Percentiles rank a stretch among this genome's conserved stretches.
These are phyloP conservation scores for Clonostachys rosea DNA, from an alignment of 2,329 filamentous ascomycete genomes.

Conservation along the genomic window DNA sequence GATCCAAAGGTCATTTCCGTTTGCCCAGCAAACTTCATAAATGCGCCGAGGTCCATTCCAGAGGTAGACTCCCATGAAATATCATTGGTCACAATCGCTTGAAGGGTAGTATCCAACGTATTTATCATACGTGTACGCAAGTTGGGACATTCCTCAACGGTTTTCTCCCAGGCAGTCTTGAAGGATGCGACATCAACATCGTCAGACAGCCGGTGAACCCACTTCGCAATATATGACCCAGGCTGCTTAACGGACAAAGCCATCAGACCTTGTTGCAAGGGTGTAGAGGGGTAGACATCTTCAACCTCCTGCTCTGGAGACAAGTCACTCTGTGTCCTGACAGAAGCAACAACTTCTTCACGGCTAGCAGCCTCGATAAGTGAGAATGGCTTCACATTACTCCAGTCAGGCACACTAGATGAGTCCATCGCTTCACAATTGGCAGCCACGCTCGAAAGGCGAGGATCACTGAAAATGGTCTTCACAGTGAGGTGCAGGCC, in stretches of 20 bases:
- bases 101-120: neutral
- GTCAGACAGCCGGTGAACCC: constrained; percentile 5
- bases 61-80: neutral
- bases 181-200: constrained; percentile 12
- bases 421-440: neutral
- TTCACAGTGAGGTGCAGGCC: constrained; percentile 4
- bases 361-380: neutral
- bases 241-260: constrained; percentile 18
- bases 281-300: constrained; percentile 1
- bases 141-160: constrained; percentile 1
- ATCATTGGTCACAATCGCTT: neutral
- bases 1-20: constrained; percentile 1
- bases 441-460: constrained; percentile 3
- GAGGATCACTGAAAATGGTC: constrained; percentile 7
- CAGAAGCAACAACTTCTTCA: neutral
- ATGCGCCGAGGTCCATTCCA: neutral
- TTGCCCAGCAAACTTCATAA: neutral
- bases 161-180: constrained; percentile 15
- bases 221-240: constrained; percentile 20
- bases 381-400: neutral
- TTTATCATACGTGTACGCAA: constrained; percentile 1
- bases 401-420: neutral
- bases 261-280: constrained; percentile 17
- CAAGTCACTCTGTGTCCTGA: neutral
- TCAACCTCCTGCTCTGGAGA: neutral